These are phyloP conservation scores for Rhytidhysteron rufulum DNA, from an alignment of 2,329 filamentous ascomycete genomes.

Conservation along the genomic window DNA sequence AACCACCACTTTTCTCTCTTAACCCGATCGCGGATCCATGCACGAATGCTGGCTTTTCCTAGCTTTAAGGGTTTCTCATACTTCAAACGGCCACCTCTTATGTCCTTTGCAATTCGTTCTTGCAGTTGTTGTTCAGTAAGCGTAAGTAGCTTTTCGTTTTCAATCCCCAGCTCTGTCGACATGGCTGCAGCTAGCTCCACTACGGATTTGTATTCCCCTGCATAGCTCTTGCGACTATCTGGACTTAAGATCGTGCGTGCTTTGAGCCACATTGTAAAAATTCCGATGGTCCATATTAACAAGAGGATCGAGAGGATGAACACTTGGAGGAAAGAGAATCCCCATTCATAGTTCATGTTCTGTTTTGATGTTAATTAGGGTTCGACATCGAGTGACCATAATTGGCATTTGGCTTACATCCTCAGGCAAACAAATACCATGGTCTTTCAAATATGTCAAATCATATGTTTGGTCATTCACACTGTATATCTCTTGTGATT, in stretches of 20 bases:
- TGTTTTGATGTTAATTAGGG: no score
- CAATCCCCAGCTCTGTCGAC: constrained; percentile 3
- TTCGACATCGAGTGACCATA: no score
- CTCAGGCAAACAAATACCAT: neutral
- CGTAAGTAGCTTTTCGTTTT: neutral
- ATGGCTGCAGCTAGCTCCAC: constrained; percentile 19
- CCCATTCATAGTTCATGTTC: constrained; percentile 17
- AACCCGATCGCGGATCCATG: neutral
- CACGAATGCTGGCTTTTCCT: neutral
- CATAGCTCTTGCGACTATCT: constrained; percentile 6
- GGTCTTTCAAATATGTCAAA: neutral
- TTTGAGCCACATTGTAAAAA: constrained; percentile 13
- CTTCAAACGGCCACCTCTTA: neutral
- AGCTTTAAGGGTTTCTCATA: neutral
- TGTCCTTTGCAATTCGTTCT: neutral
- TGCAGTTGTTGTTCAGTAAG: neutral
- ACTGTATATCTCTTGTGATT: neutral
- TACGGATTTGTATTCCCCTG: constrained; percentile 16
- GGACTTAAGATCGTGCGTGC: constrained; percentile 7
- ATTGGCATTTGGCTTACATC: neutral
- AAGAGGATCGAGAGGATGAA: constrained; percentile 12
- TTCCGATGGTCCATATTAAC: constrained; percentile 15
- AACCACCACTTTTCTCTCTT: neutral
- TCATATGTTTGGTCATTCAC: neutral
- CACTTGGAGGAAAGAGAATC: constrained; percentile 20